These are phyloP conservation scores for Boletales sp. DNA, from an alignment of 768 basidiomycete genomes.

Conservation along the genomic window DNA sequence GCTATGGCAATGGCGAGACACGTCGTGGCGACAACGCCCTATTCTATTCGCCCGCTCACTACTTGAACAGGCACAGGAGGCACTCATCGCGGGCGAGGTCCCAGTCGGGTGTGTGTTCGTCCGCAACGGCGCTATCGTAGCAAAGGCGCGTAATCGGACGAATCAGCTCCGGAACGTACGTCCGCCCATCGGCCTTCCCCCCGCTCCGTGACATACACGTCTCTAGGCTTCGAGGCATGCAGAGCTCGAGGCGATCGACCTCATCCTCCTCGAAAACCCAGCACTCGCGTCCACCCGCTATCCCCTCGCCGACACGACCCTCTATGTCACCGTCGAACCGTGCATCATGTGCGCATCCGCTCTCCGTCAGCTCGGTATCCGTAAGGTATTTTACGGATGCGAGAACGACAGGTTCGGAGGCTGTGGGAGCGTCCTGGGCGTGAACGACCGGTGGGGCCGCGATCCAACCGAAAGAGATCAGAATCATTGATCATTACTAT, in stretches of 20 bases:
- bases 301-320: slow-evolving; percentile 72
- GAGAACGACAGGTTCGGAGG: slow-evolving; percentile 96
- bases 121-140: slow-evolving; percentile 70
- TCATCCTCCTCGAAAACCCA: slow-evolving; percentile 69
- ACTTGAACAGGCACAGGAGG: slow-evolving; percentile 69
- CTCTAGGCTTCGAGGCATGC: slow-evolving; percentile 91
- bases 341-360: slow-evolving; percentile 99
- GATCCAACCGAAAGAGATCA: neutral
- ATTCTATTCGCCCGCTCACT: no score
- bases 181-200: neutral
- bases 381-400: slow-evolving; percentile 88
- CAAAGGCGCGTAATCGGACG: slow-evolving; percentile 87
- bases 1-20: slow-evolving; percentile 75
- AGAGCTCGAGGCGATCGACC: slow-evolving; percentile 94
- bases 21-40: neutral
- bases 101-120: slow-evolving; percentile 98
- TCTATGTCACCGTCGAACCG: slow-evolving; percentile 98
- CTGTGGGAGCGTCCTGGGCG: slow-evolving; percentile 89
- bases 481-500: slow-evolving; percentile 3
- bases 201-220: slow-evolving; percentile 1
- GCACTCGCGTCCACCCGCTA: slow-evolving; percentile 51
- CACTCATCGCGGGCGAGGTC: slow-evolving; percentile 80
- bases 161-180: slow-evolving; percentile 90
- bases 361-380: slow-evolving; percentile 88
- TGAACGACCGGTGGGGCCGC: slow-evolving; percentile 65